phyloP scores from a whole-genome alignment of 2,329 filamentous ascomycete species.

The Ophiostoma pallidulum region DNA sequence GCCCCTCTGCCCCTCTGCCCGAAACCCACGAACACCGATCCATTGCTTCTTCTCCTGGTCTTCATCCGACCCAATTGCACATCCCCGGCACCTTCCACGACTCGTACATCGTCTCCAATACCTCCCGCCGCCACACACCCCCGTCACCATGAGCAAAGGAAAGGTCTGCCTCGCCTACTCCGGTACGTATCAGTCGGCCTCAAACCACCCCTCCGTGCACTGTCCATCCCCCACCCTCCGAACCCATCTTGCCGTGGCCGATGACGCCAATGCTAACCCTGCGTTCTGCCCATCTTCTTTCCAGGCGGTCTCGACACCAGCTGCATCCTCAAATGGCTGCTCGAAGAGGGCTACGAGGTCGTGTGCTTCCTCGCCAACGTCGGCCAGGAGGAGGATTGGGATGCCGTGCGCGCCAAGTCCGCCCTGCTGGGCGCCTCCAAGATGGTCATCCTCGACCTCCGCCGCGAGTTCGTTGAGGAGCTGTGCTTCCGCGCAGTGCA shows the following conservation, averaged over 20 bases:
- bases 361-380: constrained; percentile 59
- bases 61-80: no score
- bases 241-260: no score
- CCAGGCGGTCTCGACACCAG: constrained; percentile 19
- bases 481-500: constrained; percentile 72
- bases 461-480: constrained; percentile 69
- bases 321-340: constrained; percentile 20
- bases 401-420: constrained; percentile 59
- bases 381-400: constrained; percentile 68
- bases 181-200: constrained; percentile 19
- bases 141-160: constrained; percentile 23
- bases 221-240: neutral
- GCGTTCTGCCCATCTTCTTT: no score
- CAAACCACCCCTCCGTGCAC: neutral
- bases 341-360: constrained; percentile 49
- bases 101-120: no score
- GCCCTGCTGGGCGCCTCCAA: constrained; percentile 52
- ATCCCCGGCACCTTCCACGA: no score
- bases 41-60: no score
- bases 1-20: no score
- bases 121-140: neutral
- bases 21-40: no score
- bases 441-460: constrained; percentile 56
- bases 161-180: constrained; percentile 25
- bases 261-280: no score